phyloP scores from a whole-genome alignment of 139 green algal genomes.

The Pseudopediastrum boryanum region DNA sequence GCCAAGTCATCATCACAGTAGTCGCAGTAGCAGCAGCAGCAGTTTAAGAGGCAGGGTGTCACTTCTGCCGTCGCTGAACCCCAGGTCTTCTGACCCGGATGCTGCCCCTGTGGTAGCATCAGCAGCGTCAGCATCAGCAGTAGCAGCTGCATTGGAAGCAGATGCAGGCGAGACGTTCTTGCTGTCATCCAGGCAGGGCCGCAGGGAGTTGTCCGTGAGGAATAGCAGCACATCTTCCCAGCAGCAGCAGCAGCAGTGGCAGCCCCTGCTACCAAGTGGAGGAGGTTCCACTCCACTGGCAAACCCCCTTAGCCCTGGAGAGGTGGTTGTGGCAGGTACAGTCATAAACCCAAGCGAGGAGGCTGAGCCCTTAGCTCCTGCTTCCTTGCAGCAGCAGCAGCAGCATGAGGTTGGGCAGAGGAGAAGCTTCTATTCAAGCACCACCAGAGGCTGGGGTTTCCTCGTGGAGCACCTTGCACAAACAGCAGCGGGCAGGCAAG shows the following conservation, averaged over 20 bases:
- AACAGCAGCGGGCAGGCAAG: background rate
- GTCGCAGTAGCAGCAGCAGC: slow-evolving; percentile 20
- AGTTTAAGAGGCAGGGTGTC: background rate
- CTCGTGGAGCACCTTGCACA: background rate
- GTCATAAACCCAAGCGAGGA: background rate
- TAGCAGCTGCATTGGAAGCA: background rate
- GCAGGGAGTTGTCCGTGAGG: too few relatives aligned
- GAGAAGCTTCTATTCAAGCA: background rate
- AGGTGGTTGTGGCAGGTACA: background rate
- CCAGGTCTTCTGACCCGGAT: background rate
- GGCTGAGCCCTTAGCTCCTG: background rate
- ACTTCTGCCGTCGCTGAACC: background rate
- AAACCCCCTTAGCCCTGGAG: background rate
- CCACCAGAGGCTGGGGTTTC: background rate
- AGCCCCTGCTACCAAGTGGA: background rate
- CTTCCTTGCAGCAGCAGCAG: background rate
- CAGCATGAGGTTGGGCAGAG: background rate
- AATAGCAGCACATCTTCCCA: background rate
- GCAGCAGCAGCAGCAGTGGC: background rate
- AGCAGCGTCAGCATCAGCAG: background rate
- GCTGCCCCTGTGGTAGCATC: background rate
- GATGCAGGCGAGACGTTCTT: too few relatives aligned
- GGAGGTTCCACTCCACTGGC: background rate
- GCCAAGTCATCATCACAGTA: too few relatives aligned
- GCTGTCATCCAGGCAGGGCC: too few relatives aligned